phyloP scores from a whole-genome alignment of 2,329 filamentous ascomycete genomes.

The Chaetoscypha palmicola region DNA sequence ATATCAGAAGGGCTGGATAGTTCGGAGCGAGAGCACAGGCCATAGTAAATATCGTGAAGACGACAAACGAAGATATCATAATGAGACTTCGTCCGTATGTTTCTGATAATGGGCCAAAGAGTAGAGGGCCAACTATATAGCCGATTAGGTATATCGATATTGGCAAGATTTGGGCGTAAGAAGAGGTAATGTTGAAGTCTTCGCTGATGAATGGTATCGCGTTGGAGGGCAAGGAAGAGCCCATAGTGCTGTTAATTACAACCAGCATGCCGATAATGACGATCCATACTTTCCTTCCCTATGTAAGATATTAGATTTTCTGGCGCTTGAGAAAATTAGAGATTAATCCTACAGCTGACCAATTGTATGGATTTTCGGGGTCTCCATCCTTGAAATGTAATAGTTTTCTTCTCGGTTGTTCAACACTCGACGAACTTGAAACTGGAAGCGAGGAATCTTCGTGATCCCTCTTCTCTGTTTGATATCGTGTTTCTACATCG shows the following conservation, averaged over 20 bases:
- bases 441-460: constrained; percentile 22
- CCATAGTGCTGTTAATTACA: constrained; percentile 63
- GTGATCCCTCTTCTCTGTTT: constrained; percentile 37
- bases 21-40: constrained; percentile 56
- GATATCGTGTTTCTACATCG: constrained; percentile 37
- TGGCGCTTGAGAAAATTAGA: too few species aligned
- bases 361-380: constrained; percentile 30
- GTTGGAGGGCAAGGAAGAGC: constrained; percentile 57
- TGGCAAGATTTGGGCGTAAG: constrained; percentile 39
- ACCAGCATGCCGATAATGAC: constrained; percentile 48
- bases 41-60: constrained; percentile 61
- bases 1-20: constrained; percentile 54
- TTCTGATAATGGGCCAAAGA: constrained; percentile 61
- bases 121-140: constrained; percentile 48
- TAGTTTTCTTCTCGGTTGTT: constrained; percentile 16
- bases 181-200: constrained; percentile 48
- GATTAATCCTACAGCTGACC: constrained; percentile 19
- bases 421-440: constrained; percentile 19
- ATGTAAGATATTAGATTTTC: too few species aligned
- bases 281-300: constrained; percentile 49
- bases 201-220: constrained; percentile 50
- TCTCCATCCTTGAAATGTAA: constrained; percentile 27
- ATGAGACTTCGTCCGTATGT: constrained; percentile 54
- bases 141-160: constrained; percentile 59
- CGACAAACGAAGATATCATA: constrained; percentile 56